These are phyloP conservation scores for Passalora sequoiae DNA, from an alignment of 2,329 filamentous ascomycete species.

Conservation along the genomic window DNA sequence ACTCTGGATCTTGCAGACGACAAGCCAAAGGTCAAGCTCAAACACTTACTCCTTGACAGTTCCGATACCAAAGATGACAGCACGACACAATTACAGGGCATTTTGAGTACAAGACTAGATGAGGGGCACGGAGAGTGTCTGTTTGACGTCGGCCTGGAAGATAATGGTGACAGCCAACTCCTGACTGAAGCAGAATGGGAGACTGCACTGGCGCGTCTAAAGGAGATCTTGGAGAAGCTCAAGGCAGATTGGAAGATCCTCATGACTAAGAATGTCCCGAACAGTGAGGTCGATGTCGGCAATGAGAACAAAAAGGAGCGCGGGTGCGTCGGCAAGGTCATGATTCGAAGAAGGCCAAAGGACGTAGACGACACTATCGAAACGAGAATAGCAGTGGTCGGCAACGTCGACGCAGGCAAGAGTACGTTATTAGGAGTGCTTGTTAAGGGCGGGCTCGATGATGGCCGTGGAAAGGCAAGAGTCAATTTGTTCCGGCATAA, in stretches of 20 bases:
- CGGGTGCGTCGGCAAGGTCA: constrained; percentile 75
- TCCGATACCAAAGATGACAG: constrained; percentile 50
- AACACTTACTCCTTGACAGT: constrained; percentile 65
- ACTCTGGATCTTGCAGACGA: constrained; percentile 68
- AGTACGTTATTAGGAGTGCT: constrained; percentile 93
- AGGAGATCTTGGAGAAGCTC: constrained; percentile 57
- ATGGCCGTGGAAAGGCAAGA: constrained; percentile 86
- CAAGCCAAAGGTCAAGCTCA: constrained; percentile 62
- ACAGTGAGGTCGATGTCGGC: constrained; percentile 67
- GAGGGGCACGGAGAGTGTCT: constrained; percentile 86
- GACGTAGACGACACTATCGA: constrained; percentile 86
- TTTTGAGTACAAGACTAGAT: constrained; percentile 64
- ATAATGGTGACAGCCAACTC: constrained; percentile 78
- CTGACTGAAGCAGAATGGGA: constrained; percentile 73
- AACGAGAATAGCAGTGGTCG: constrained; percentile 92
- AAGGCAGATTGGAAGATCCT: constrained; percentile 75
- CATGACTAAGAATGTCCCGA: constrained; percentile 78
- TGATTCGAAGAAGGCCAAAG: constrained; percentile 69
- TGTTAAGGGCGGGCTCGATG: constrained; percentile 91
- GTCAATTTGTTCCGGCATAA: constrained; percentile 97
- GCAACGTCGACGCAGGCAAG: constrained; percentile 96
- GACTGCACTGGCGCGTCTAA: constrained; percentile 61
- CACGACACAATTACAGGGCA: constrained; percentile 57
- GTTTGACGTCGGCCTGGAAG: constrained; percentile 88
- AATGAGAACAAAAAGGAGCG: constrained; percentile 60